A percentile compares a stretch with the other conserved stretches of the same genome.
Evolutionary conservation across 2,329 filamentous ascomycete species (phyloP).

Genomic region (Aspergillus neoniger): DNA sequence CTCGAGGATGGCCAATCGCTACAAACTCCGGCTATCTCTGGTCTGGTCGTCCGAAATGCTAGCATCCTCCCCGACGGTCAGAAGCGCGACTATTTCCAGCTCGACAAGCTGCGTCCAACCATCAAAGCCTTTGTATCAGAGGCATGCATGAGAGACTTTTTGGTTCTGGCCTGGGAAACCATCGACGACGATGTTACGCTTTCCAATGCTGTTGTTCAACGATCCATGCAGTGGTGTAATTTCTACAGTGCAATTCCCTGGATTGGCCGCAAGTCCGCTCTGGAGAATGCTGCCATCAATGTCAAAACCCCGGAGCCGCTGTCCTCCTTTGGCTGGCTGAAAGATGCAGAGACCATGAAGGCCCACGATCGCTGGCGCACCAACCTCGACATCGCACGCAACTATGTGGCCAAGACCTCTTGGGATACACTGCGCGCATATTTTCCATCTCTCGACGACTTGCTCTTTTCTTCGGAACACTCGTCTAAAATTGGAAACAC

Average conservation of each 20-base stretch:
- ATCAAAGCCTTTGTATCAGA: constrained; percentile 51
- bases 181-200: constrained; percentile 41
- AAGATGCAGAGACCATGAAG: constrained; percentile 48
- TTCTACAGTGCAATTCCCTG: constrained; percentile 51
- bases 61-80: constrained; percentile 45
- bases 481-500: not conserved
- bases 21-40: constrained; percentile 38
- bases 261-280: constrained; percentile 43
- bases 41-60: constrained; percentile 45
- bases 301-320: constrained; percentile 41
- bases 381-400: constrained; percentile 28
- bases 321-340: constrained; percentile 51
- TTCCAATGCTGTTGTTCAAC: constrained; percentile 46
- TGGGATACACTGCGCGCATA: constrained; percentile 31
- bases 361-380: constrained; percentile 46
- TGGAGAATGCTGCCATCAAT: constrained; percentile 39
- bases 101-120: constrained; percentile 43
- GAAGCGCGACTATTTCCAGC: constrained; percentile 49
- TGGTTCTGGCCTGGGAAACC: constrained; percentile 50
- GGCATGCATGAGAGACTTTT: constrained; percentile 47
- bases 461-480: constrained; percentile 31
- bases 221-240: constrained; percentile 50
- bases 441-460: constrained; percentile 29
- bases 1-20: constrained; percentile 39
- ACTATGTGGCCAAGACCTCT: constrained; percentile 15